Base-by-base conservation (phyloP, 2,329 filamentous ascomycete genomes). In the Botryosphaeria dothidea region DNA sequence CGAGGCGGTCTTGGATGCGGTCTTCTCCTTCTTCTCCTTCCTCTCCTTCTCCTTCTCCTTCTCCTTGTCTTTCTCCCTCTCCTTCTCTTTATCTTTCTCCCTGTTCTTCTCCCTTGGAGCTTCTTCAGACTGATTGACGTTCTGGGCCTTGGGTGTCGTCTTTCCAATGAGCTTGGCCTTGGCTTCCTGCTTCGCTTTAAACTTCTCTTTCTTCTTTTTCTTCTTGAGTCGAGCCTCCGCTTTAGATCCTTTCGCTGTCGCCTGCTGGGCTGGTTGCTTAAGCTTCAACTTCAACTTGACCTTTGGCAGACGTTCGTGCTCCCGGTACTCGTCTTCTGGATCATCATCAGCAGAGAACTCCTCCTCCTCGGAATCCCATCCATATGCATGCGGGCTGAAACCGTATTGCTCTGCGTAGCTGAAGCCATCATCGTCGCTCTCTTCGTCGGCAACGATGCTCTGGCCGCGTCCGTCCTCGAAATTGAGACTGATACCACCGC, bases 401-500 rank as follows among this genome's bases (percentile, higher is more conserved):
- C 38, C 46, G 45, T 65, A 65, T 31, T 64, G 62, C 6, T 65
- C 56, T 9, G 54, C 46, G 27, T 51, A 61, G 31, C 41, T 52
- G 46, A 43, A 65, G 36, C 61, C 61, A 43, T 65, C 63, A 29
- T 64, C 62, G 45, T 65, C 63, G 51, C 61, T 66, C 27, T 69
- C 65, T 25, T 70, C 69, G 45, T 73, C 69, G 25, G 72, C 81
- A 45, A 73, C 78, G 66, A 86, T 83, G 36, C 83, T 86, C 65
- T 84, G 81, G 45, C 85, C 85, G 66, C 86, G 82, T 0, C 85
- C 83, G 71, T 86, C 85, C 71, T 90, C 88, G 70, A 92, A 92
- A 64, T 89, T 88, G 67, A 91, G 89, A 74, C 88, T 91, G 88
- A 92, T 92, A 68, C 88, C 81, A 67, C 83, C 84, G 52, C 78